Base-by-base conservation (phyloP, 495 filamentous ascomycete genomes). In the Haplographium delicatum region DNA sequence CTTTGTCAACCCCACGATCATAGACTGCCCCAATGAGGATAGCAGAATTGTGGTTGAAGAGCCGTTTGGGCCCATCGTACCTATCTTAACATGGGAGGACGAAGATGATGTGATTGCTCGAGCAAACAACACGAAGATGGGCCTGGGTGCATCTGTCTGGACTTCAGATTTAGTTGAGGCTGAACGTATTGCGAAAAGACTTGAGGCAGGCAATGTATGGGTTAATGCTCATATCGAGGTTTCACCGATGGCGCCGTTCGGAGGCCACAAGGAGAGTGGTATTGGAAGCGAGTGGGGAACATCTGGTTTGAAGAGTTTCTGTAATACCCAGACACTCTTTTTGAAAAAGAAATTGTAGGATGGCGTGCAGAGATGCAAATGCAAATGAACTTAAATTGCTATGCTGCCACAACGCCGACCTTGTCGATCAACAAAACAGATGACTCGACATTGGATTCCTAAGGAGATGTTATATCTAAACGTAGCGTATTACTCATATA, bases 1-100 rank as follows among this genome's bases (percentile, higher is more conserved):
- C 61, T 81, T 75, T 61, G 67, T 82, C 50, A 56, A 67, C 13
- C 79, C 80, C 0, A 76, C 75, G 2, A 78, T 84, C 61, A 73
- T 84, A 44, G 74, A 81, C 45, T 76, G 77, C 57, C 78, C 79
- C 5, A 72, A 73, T 3, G 71, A 76, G 31, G 60, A 73, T 39
- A 76, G 74, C 0, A 57, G 65, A 0, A 70, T 82, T 23, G 68
- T 76, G 4, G 56, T 53, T 0, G 69, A 76, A 46, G 75, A 79
- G 54, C 64, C 65, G 0, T 77, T 77, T 50, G 73, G 68, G 1
- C 76, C 72, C 1, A 74, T 78, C 39, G 61, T 78, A 1, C 75
- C 75, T 22, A 53, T 71, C 8, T 58, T 75, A 34, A 60, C 62
- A 6, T 80, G 74, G 74, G 51, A 44, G 3, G 69, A 78, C 49